Evolutionary conservation across 257 asterid genomes (phyloP), one percentile per base, ranked within the genome.

Genomic region (Cinchona pubescens): DNA sequence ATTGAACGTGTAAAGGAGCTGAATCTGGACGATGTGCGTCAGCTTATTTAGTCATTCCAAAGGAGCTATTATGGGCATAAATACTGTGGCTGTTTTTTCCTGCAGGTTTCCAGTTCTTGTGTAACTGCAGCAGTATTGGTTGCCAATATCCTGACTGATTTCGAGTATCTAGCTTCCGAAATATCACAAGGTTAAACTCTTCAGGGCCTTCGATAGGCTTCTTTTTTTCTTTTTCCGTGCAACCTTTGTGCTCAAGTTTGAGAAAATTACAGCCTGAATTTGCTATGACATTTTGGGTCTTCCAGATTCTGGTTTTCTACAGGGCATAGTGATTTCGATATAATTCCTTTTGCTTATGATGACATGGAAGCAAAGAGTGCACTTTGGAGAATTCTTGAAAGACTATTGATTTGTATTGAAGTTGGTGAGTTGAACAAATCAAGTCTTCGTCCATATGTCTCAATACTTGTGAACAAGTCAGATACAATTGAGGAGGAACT

Each of bases 51-150:
- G 16, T 61, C 38, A 10, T 59, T 11, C 59, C 15, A 1, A 5
- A 21, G 30, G 43, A 13, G 56, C 42, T 23, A 35, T 43, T 13
- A 16, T 29, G 74, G 29, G 61, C 69, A 3, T 59, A 62, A 21
- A 27, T 63, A 27, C 18, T 38, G 15, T 78, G 53, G 45, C 23
- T 82, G 37, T 56, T 67, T 37, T 48, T 38, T 76, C 79, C 69
- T 85, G 82, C 88, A 94, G 98, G 83, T 92, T 79, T 84, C 93
- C 74, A 85, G 87, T 82, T 88, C 96, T 71, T 94, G 96, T 73
- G 87, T 92, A 60, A 86, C 96, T 84, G 93, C 96, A 77, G 86
- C 94, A 35, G 92, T 90, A 69, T 76, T 92, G 85, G 75, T 86
- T 55, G 94, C 97, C 75, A 94, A 94, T 83, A 88, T 94, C 74